Base-by-base conservation (phyloP, 331 rosid genomes). In the Arachis monticola region DNA sequence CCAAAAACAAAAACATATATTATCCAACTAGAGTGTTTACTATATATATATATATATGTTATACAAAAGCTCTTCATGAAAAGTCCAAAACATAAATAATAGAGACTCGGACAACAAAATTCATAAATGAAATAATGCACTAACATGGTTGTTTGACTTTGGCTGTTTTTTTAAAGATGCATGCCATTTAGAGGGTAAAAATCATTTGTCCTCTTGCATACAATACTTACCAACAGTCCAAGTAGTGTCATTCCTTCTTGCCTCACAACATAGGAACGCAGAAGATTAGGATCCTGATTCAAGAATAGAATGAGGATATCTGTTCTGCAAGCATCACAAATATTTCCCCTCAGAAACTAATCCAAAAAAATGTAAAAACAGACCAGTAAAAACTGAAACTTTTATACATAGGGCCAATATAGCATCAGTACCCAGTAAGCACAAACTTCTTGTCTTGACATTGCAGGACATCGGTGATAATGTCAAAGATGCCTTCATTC, bases 281-380 rank as follows among this genome's bases (percentile, higher is more conserved):
- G 86, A 82, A 93, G 89, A 77, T 83, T 88, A 74, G 98, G 97
- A 85, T 93, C 98, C 86, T 93, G 98, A 82, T 89, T 93, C 88
- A 93, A 81, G 86, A 93, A 93, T 82, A 91, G 97, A 84, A 87
- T 86, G 67, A 93, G 92, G 90, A 93, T 86, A 80, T 93, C 98
- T 89, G 98, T 91, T 91, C 98, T 93, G 98, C 98, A 93, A 78
- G 22, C 92, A 88, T 80, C 75, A 87, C 73, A 88, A 85, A 77
- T 69, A 79, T 55, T 56, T 66, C 58, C 71, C 74, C 62, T 88
- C 66, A 85, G 92, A 66, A 79, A 56, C 58, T 77, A 60, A 56
- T 48, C 69, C 50, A 22, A 64, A 14, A 5, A 13, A 55, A 47
- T 47, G 71, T 45, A 48, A 69, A 47, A 52, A 75, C 61, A 60